These are phyloP conservation scores for Limonium bicolor DNA, from an alignment of 148 eudicot species.

Conservation along the genomic window DNA sequence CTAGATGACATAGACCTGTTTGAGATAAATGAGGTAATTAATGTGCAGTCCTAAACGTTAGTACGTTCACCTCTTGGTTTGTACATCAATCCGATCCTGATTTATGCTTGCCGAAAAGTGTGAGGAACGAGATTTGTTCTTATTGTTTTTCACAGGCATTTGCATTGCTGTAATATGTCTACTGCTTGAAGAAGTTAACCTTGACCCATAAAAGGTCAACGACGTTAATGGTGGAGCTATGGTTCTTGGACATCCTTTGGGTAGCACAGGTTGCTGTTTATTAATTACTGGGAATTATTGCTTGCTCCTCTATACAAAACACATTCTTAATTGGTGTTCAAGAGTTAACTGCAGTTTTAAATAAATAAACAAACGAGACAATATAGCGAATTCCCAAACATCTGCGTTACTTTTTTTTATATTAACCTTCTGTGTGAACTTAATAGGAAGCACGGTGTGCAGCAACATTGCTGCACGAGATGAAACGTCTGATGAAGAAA, in stretches of 20 bases:
- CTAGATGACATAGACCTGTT: slow-evolving; percentile 1
- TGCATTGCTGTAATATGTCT: slow-evolving; percentile 80
- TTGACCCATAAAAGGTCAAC: slow-evolving; percentile 59
- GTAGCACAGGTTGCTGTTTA: slow-evolving; percentile 46
- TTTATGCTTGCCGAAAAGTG: no score
- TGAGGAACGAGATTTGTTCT: no score
- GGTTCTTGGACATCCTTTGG: slow-evolving; percentile 90
- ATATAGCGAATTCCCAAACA: no score
- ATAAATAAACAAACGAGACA: no score
- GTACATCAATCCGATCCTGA: no score
- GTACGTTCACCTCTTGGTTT: not conserved
- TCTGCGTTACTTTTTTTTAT: no score
- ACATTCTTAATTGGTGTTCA: no score
- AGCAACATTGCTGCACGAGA: slow-evolving; percentile 65
- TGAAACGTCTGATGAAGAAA: slow-evolving; percentile 81
- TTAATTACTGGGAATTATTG: no score
- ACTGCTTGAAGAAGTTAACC: slow-evolving; percentile 57
- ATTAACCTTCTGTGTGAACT: no score
- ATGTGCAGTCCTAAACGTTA: not conserved
- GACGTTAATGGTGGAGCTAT: slow-evolving; percentile 94
- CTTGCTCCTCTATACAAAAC: no score
- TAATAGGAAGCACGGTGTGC: slow-evolving; percentile 83
- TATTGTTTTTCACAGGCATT: slow-evolving; percentile 46
- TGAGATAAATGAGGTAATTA: slow-evolving; percentile 64
- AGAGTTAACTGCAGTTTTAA: no score